Evolutionary conservation across 768 basidiomycete species (phyloP), one percentile per base, ranked within the genome.

Genomic region (Suillus clintonianus): DNA sequence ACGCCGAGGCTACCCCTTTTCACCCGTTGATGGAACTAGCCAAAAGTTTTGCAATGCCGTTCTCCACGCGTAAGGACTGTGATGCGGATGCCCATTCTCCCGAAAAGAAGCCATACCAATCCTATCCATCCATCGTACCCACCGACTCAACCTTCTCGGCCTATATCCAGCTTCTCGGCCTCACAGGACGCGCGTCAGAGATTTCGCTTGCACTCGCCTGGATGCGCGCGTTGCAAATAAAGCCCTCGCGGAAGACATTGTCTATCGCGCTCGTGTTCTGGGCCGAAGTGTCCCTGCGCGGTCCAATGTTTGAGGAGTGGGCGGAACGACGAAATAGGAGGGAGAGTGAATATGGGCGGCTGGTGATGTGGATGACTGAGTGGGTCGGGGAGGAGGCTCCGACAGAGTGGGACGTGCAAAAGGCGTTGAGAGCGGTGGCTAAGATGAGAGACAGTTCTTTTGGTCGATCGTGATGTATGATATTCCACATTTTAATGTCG

Each of bases 181-280:
- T 83, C 5, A 78, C 79, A 37, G 76, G 77, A 1, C 78, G 79
- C 2, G 79, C 83, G 10, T 70, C 75, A 0, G 89, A 93, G 73
- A 88, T 95, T 34, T 88, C 92, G 0, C 79, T 84, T 14, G 79
- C 80, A 14, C 73, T 95, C 1, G 85, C 84, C 22, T 94, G 94
- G 91, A 93, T 92, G 91, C 82, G 83, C 8, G 79, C 78, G 17
- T 67, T 92, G 43, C 73, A 73, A 0, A 76, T 94, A 13, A 43
- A 58, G 48, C 91, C 92, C 1, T 77, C 79, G n/a, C 73, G 70
- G 32, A 74, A 79, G 45, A 89, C 89, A 17, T 74, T 95, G 14
- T 83, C 86, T 2, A 70, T 86, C 0, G 85, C 86, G 24, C 70
- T 95, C 57, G 85, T 87, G 51, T 84, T 90, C 64, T 93, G 91